Base-by-base conservation (phyloP, 2,329 filamentous ascomycete genomes). In the Chaetomiaceae sp. region DNA sequence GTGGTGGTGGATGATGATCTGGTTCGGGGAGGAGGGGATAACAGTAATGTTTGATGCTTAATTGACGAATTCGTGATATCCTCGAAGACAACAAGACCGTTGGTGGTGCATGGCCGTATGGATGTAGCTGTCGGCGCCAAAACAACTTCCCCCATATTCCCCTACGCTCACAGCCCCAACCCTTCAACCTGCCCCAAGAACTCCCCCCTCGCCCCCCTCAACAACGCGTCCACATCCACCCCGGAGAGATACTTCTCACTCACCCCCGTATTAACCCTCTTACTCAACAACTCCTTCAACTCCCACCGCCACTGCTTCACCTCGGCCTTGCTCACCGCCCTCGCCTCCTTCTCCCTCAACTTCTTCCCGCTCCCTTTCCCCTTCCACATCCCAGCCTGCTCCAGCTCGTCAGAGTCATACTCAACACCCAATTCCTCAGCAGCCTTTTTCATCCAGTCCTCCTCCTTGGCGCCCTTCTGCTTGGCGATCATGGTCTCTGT, bases 361-460 rank as follows among this genome's bases (percentile, higher is more conserved):
- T 86, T 87, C 37, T 89, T 75, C 1, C 87, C 86, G 36, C 82
- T 83, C 7, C 90, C 90, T 33, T 89, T 78, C 0, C 88, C 86
- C 45, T 81, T 80, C 64, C 79, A 78, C 50, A 75, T 78, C 6
- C 84, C 82, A 7, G 76, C 78, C 36, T 78, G 71, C 60, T 87
- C 88, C 57, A 96, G 86, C 42, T 95, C 90, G 33, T 95, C 91
- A 56, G 84, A 88, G 66, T 97, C 91, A 66, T 95, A 96, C 48
- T 96, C 92, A 0, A 97, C 89, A 1, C 94, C 94, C 0, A 99
- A 77, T 59, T 97, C 92, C 54, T 96, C 91, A 0, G 94, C 94
- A 0, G 91, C 91, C 44, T 82, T 82, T 39, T 83, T 83, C 63
- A 97, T 75, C 84, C 91, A 94, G 52, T 89, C 83, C 61, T 96